Evolutionary conservation across 75 land plant species (phyloP).

Genomic region (Sequoia sempervirens): DNA sequence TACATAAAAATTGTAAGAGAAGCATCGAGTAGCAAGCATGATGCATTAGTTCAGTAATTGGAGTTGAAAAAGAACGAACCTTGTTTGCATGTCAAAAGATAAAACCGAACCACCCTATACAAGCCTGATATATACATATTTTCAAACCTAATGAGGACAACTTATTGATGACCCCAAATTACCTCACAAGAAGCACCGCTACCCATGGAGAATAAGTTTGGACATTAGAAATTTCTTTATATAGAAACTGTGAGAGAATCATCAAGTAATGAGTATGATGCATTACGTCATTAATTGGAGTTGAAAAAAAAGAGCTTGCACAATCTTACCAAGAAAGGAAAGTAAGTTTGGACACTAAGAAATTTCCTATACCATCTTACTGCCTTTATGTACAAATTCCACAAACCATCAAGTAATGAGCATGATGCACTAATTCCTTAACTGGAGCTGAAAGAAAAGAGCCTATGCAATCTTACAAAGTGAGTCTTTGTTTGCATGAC

Average conservation of each 20-base stretch:
- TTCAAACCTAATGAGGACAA: background rate
- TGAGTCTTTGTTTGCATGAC: no score
- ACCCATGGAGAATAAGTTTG: background rate
- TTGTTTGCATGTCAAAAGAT: background rate
- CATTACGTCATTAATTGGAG: no score
- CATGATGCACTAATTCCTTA: background rate
- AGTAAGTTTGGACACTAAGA: background rate
- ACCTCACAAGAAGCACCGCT: background rate
- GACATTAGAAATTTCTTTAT: background rate
- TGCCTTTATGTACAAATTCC: background rate
- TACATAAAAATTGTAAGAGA: background rate
- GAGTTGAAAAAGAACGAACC: background rate
- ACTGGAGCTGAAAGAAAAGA: background rate
- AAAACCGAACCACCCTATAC: background rate
- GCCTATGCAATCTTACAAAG: no score
- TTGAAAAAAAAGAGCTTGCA: no score
- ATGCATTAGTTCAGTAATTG: background rate
- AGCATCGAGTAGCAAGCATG: background rate
- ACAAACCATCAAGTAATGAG: background rate
- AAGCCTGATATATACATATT: background rate
- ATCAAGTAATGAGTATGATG: no score
- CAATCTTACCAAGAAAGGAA: background rate
- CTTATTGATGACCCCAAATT: background rate
- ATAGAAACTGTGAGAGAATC: no score
- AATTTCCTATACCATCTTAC: background rate